Evolutionary conservation across 2,329 filamentous ascomycete genomes (phyloP).

Genomic region (Venturia carpophila): DNA sequence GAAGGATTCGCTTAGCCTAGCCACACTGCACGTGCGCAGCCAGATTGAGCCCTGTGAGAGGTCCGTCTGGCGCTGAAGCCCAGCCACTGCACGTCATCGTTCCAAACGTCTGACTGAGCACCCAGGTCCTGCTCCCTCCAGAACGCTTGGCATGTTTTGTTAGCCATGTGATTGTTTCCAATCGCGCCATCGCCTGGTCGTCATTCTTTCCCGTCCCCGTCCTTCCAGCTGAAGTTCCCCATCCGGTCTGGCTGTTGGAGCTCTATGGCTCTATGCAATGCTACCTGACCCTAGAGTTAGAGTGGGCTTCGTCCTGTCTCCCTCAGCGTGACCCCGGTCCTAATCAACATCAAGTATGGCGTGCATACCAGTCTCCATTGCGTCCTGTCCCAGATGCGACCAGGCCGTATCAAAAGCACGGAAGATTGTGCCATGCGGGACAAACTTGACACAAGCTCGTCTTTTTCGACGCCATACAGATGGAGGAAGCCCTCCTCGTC

Average conservation of each 20-base stretch:
- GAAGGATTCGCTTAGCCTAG: background rate
- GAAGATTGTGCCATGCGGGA: constrained; percentile 6
- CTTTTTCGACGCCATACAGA: background rate
- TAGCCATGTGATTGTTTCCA: background rate
- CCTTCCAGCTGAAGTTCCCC: background rate
- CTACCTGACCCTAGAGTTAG: constrained; percentile 8
- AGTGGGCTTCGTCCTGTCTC: background rate
- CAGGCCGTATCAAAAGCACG: background rate
- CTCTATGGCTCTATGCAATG: constrained; percentile 5
- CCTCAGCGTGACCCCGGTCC: background rate
- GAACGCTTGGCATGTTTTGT: background rate
- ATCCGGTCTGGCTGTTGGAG: background rate
- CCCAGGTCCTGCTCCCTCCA: background rate
- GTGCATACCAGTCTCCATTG: constrained; percentile 2
- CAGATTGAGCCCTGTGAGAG: background rate
- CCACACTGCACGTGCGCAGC: background rate
- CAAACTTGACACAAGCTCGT: background rate
- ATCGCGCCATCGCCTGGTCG: constrained; percentile 1
- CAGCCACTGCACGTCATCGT: background rate
- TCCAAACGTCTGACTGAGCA: background rate
- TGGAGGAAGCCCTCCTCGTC: background rate
- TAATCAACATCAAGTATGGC: constrained; percentile 6
- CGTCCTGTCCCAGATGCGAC: background rate
- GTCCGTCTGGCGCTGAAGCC: background rate
- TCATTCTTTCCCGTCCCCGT: background rate